These are phyloP conservation scores for Karstenula rhodostoma DNA, from an alignment of 2,329 filamentous ascomycete genomes.

Conservation along the genomic window DNA sequence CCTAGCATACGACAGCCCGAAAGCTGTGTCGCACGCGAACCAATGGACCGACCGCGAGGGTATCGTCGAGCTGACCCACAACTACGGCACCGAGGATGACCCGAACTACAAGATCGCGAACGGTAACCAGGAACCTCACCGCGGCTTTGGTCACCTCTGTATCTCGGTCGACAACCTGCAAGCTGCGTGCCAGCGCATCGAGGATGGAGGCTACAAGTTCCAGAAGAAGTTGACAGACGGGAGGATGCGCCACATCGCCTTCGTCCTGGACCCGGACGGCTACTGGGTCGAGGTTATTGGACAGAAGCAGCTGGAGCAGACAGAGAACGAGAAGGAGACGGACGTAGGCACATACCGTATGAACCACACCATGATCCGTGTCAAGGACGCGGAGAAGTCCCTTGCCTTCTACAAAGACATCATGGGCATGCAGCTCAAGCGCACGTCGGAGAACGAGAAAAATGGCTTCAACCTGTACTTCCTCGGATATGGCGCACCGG, in stretches of 20 bases:
- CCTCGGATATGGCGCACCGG: constrained; percentile 72
- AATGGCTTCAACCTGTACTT: constrained; percentile 92
- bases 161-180: constrained; percentile 75
- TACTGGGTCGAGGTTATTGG: constrained; percentile 80
- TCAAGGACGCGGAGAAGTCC: constrained; percentile 69
- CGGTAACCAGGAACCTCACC: constrained; percentile 90
- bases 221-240: constrained; percentile 95
- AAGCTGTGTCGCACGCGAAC: constrained; percentile 75
- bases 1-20: constrained; percentile 82
- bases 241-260: constrained; percentile 76
- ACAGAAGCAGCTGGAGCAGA: constrained; percentile 74
- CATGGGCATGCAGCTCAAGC: constrained; percentile 85
- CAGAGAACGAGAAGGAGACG: constrained; percentile 75
- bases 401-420: constrained; percentile 71
- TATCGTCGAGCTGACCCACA: constrained; percentile 83
- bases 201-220: constrained; percentile 90
- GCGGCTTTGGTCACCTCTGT: constrained; percentile 84
- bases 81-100: constrained; percentile 90
- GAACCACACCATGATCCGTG: constrained; percentile 94
- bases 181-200: constrained; percentile 86
- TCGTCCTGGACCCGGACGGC: constrained; percentile 84
- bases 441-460: constrained; percentile 73
- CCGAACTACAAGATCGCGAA: constrained; percentile 81
- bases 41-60: constrained; percentile 85
- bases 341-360: constrained; percentile 77